Evolutionary conservation across 164 flowering plant genomes (phyloP), one percentile per base, ranked within the genome.

Genomic region (Sedum album): DNA sequence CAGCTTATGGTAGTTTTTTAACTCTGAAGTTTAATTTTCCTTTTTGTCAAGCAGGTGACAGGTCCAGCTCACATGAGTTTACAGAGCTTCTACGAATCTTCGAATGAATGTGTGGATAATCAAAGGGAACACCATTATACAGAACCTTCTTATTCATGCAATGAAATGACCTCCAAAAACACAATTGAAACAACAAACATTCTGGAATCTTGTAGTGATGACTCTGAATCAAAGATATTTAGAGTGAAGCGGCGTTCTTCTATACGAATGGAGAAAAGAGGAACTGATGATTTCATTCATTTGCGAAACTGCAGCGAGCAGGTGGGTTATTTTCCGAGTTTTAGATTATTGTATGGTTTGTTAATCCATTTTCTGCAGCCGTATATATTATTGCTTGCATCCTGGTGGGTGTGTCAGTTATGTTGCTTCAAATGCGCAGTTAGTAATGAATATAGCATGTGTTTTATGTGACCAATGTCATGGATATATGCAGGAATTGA

Each of bases 141-240:
- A 28, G 33, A 18, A 57, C 44, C 60, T 36, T 1, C 33, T 26
- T 57, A 57, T 39, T 68, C 82, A 30, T 66, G 20, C 55, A 77
- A 76, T 39, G 74, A 77, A 55, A 71, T 57, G 33, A 57, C 18
- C 62, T 57, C 60, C 60, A 46, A 31, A 15, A 39, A 46, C 73
- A 25, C 66, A 28, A 72, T 69, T 30, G 75, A 77, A 53, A 57
- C 25, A 55, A 61, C 44, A 69, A 70, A 81, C 42, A n/a, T 6
- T 67, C 64, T 48, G 51, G 74, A 76, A 73, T 79, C 79, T 25
- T 44, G 72, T 38, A 78, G 83, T 74, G 93, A 91, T 76, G 87
- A 82, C 73, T 87, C 93, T 69, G 95, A 89, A 74, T 78, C 86
- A 55, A 93, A 86, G 77, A 82, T 81, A 63, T 91, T 91, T 76